Evolutionary conservation across 2,329 filamentous ascomycete species (phyloP).

Genomic region (Pseudogymnoascus sp.): DNA sequence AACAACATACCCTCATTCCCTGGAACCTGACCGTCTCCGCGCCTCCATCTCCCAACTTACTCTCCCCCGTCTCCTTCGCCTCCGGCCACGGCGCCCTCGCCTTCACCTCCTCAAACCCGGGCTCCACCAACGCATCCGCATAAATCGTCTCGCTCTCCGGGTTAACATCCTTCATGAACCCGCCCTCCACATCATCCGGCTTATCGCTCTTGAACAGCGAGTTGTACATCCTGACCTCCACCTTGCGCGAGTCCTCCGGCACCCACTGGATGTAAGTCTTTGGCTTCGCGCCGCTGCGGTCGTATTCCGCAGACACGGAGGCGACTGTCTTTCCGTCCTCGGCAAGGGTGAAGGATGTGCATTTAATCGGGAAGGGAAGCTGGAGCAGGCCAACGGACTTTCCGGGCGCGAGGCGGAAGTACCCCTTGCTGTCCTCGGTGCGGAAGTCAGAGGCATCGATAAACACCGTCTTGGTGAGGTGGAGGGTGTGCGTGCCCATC

Average conservation of each 20-base stretch:
- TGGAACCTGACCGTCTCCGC: conserved; percentile 81
- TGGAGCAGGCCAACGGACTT: conserved; percentile 68
- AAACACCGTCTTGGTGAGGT: conserved; percentile 70
- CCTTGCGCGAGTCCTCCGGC: conserved; percentile 56
- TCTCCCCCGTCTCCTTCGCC: conserved; percentile 55
- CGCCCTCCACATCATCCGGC: conserved; percentile 66
- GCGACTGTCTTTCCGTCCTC: conserved; percentile 51
- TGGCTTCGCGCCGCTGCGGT: conserved; percentile 62
- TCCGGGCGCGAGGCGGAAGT: conserved; percentile 69
- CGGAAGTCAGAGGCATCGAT: conserved; percentile 77
- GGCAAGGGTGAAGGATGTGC: conserved; percentile 60
- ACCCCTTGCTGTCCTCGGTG: conserved; percentile 62
- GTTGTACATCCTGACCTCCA: conserved; percentile 72
- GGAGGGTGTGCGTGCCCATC: conserved; percentile 52
- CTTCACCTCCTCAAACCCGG: conserved; percentile 71
- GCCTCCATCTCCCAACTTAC: conserved; percentile 50
- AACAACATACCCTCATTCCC: conserved; percentile 63
- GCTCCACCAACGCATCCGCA: conserved; percentile 69
- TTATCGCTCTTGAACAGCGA: conserved; percentile 80
- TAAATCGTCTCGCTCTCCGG: conserved; percentile 77
- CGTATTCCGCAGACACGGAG: conserved; percentile 57
- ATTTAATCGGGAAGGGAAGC: conserved; percentile 60
- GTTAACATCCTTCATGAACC: conserved; percentile 78
- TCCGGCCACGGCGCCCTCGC: conserved; percentile 73
- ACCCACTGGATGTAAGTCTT: conserved; percentile 94